phyloP scores from a whole-genome alignment of 495 filamentous ascomycete species.

The Apodospora peruviana region DNA sequence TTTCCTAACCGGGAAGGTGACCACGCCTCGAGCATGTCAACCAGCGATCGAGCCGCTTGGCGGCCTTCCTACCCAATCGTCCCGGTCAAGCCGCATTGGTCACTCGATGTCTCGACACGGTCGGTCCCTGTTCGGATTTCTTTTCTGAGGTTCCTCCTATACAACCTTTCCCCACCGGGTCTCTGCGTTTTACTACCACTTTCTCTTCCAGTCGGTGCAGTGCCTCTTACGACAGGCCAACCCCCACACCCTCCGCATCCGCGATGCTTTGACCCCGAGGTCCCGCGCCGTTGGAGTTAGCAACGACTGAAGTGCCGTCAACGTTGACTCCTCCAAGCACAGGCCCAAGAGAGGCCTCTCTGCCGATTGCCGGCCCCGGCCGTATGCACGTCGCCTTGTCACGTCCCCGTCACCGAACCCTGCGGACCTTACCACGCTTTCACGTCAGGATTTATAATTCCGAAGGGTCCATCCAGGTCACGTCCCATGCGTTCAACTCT shows the following conservation, averaged over 20 bases:
- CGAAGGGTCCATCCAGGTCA: not conserved
- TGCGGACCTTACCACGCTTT: not conserved
- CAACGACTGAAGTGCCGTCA: not conserved
- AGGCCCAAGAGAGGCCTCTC: not conserved
- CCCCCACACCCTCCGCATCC: not conserved
- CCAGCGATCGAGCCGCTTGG: not conserved
- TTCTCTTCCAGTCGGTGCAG: not conserved
- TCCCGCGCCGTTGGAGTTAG: not conserved
- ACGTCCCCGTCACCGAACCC: not conserved
- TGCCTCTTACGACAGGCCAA: not conserved
- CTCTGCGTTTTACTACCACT: not conserved
- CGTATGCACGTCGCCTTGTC: not conserved
- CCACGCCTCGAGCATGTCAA: not conserved
- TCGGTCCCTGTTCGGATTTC: not conserved
- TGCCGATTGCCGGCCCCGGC: not conserved
- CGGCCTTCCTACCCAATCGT: not conserved
- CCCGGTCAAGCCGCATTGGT: not conserved
- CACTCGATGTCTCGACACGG: not conserved
- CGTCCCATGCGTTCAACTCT: not conserved
- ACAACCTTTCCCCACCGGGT: not conserved
- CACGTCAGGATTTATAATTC: not conserved
- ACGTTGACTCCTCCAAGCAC: not conserved
- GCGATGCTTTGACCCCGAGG: not conserved
- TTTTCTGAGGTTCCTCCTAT: not conserved
- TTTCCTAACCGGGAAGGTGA: constrained; percentile 4